These are phyloP conservation scores for Crithidia expoeki DNA, from an alignment of 208 protist genomes.

Conservation along the genomic window DNA sequence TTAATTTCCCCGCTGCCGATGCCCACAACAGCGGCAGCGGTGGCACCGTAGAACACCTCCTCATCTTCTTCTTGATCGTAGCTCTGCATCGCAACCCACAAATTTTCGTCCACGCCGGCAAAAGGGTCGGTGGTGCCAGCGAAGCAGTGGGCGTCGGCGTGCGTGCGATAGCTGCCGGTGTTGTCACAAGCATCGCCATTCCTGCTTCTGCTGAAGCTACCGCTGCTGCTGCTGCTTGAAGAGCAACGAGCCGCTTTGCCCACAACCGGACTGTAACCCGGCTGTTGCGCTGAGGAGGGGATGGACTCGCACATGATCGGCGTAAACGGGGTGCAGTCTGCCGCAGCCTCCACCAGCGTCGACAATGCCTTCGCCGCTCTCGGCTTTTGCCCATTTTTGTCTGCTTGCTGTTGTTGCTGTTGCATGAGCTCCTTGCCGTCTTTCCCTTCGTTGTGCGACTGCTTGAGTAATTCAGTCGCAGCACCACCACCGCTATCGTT, in stretches of 20 bases:
- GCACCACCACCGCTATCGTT: background rate
- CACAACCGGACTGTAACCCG: background rate
- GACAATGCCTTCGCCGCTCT: background rate
- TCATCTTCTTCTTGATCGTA: conserved; percentile 42
- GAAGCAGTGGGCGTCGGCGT: too few relatives aligned
- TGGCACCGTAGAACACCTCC: conserved; percentile 41
- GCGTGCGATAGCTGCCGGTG: background rate
- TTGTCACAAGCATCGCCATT: background rate
- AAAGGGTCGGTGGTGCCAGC: background rate
- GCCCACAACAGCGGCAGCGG: conserved; percentile 19
- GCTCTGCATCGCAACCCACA: conserved; percentile 34
- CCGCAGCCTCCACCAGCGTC: background rate
- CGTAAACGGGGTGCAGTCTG: background rate
- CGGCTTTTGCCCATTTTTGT: background rate
- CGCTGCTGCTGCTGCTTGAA: conserved; percentile 6
- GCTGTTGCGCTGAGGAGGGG: background rate
- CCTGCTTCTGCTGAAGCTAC: background rate
- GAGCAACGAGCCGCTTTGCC: background rate
- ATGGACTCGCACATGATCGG: background rate
- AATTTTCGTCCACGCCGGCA: conserved; percentile 5
- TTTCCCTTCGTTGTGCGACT: background rate
- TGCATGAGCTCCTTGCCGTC: background rate
- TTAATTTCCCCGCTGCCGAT: conserved; percentile 35
- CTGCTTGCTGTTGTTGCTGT: background rate
- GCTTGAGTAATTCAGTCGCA: background rate